Evolutionary conservation across 2,329 filamentous ascomycete genomes (phyloP).

Genomic region (Metarhizium robertsii): DNA sequence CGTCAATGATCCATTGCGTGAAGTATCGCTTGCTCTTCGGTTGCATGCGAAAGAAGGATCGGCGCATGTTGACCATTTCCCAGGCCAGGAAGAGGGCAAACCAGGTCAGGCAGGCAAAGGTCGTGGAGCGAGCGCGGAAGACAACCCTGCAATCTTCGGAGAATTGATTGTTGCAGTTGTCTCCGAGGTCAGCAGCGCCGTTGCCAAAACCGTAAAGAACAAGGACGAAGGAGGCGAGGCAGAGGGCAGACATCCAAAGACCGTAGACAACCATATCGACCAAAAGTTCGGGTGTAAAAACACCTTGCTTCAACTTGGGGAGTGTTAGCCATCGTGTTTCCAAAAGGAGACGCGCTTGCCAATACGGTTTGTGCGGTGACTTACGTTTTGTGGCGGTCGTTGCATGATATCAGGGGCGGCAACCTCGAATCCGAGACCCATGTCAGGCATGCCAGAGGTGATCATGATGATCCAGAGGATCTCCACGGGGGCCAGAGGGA

Average conservation of each 20-base stretch:
- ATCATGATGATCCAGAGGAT: constrained; percentile 77
- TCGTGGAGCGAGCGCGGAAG: constrained; percentile 61
- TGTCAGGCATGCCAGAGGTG: constrained; percentile 63
- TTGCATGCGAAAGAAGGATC: constrained; percentile 65
- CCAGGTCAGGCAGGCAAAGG: constrained; percentile 65
- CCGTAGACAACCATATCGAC: constrained; percentile 59
- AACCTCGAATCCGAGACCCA: constrained; percentile 64
- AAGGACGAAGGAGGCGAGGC: constrained; percentile 40
- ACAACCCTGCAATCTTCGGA: constrained; percentile 45
- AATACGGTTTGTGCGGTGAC: constrained; percentile 3
- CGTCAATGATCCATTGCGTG: constrained; percentile 56
- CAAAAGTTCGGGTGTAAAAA: constrained; percentile 57
- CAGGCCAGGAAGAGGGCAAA: constrained; percentile 66
- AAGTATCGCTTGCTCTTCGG: constrained; percentile 50
- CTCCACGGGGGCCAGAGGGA: constrained; percentile 63
- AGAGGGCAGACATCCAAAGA: constrained; percentile 55
- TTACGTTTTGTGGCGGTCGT: constrained; percentile 56
- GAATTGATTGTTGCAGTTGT: constrained; percentile 50
- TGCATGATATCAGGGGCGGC: constrained; percentile 60
- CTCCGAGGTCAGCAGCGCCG: constrained; percentile 40
- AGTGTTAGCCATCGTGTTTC: neutral
- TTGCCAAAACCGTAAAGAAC: constrained; percentile 41
- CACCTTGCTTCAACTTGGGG: constrained; percentile 33
- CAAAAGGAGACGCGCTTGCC: neutral
- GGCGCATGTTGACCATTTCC: constrained; percentile 64